Percentiles rank a stretch among this genome's conserved stretches.
phyloP scores from a whole-genome alignment of 1,139 yeast genomes.

The Yamadazyma jaroonii region DNA sequence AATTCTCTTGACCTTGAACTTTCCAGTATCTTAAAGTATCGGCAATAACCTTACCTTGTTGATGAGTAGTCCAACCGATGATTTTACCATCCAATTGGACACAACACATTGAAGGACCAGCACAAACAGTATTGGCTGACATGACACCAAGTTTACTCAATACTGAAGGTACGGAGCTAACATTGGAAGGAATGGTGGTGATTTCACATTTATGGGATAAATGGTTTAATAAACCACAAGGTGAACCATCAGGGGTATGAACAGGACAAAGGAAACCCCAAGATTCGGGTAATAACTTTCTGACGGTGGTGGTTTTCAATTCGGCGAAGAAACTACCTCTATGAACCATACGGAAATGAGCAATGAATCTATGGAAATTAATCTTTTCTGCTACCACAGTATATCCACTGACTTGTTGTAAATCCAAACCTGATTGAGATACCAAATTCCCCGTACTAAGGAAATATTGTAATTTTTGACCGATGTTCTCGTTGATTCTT shows the following conservation, averaged over 20 bases:
- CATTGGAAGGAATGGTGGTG: conserved; percentile 75
- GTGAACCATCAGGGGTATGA: conserved; percentile 99
- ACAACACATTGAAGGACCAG: conserved; percentile 85
- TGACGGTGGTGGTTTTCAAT: conserved; percentile 93
- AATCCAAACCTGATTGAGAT: conserved; percentile 81
- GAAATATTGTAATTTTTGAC: conserved; percentile 91
- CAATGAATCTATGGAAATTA: conserved; percentile 91
- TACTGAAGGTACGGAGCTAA: conserved; percentile 63
- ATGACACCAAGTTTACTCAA: conserved; percentile 78
- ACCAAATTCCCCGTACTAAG: conserved; percentile 96
- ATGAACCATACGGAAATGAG: conserved; percentile 99
- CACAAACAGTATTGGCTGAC: conserved; percentile 73
- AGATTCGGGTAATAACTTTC: conserved; percentile 94
- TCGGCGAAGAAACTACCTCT: conserved; percentile 99
- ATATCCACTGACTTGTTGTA: conserved; percentile 97
- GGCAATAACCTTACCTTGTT: conserved; percentile 81
- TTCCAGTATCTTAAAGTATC: conserved; percentile 93
- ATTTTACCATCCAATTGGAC: conserved; percentile 92
- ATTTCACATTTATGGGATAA: conserved; percentile 92
- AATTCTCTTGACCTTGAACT: conserved; percentile 70
- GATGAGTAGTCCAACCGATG: conserved; percentile 92
- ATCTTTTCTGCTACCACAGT: conserved; percentile 98
- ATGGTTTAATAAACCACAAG: conserved; percentile 97
- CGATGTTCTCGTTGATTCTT: conserved; percentile 89
- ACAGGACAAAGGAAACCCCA: conserved; percentile 99